A percentile compares a stretch with the other conserved stretches of the same genome.
Evolutionary conservation across 2,329 filamentous ascomycete genomes (phyloP).

Genomic region (Iodosphaeria phyllophila): DNA sequence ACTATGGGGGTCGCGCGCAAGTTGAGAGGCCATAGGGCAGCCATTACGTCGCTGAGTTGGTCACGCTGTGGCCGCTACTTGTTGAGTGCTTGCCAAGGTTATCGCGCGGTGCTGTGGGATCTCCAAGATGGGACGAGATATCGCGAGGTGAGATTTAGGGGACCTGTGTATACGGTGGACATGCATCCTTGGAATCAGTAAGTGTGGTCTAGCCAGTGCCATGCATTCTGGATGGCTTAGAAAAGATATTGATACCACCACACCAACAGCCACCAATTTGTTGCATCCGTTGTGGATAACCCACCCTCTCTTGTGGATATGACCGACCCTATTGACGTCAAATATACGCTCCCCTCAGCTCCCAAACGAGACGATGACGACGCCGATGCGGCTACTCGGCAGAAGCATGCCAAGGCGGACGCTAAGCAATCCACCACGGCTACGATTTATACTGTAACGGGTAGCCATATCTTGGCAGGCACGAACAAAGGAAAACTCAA

Average conservation of each 20-base stretch:
- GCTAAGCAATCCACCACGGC: constrained; percentile 91
- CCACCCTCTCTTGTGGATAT: constrained; percentile 78
- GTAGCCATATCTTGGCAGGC: constrained; percentile 77
- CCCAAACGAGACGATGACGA: constrained; percentile 58
- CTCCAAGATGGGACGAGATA: constrained; percentile 49
- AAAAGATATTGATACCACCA: too few relatives aligned
- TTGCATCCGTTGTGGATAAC: constrained; percentile 85
- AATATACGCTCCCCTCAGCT: constrained; percentile 62
- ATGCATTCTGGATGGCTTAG: too few relatives aligned
- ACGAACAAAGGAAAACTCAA: constrained; percentile 95
- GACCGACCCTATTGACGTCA: constrained; percentile 47
- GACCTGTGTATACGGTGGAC: constrained; percentile 90
- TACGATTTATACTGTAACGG: constrained; percentile 69
- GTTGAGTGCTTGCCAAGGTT: constrained; percentile 84
- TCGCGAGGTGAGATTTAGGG: constrained; percentile 77
- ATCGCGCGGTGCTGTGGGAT: constrained; percentile 95
- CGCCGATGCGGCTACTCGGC: constrained; percentile 48
- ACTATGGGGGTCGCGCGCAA: constrained; percentile 94
- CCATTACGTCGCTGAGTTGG: constrained; percentile 92
- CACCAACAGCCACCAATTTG: constrained; percentile 51
- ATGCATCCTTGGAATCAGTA: constrained; percentile 82
- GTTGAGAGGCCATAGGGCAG: constrained; percentile 77
- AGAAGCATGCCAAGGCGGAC: constrained; percentile 81
- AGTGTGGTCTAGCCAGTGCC: too few relatives aligned
- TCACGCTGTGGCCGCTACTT: constrained; percentile 81